phyloP scores from a whole-genome alignment of 1,139 yeast species.

The Sugiyamaella japonica region DNA sequence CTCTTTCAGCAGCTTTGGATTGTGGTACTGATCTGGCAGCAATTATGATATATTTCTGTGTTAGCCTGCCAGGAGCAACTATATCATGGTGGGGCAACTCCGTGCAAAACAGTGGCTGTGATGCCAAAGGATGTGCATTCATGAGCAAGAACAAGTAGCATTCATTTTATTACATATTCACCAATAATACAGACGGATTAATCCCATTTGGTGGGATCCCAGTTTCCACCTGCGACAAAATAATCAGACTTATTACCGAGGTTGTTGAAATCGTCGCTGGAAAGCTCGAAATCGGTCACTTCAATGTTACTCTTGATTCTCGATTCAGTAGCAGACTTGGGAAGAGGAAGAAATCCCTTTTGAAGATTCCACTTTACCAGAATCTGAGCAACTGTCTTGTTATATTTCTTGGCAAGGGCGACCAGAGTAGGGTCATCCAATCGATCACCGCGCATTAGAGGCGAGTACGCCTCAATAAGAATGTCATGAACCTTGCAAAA shows the following conservation, averaged over 20 bases:
- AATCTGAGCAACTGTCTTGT: constrained; percentile 46
- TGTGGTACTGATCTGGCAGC: constrained; percentile 48
- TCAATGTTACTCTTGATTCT: constrained; percentile 51
- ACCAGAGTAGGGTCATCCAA: constrained; percentile 34
- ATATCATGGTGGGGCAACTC: constrained; percentile 63
- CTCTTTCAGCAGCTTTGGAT: constrained; percentile 55
- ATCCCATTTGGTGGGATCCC: constrained; percentile 20
- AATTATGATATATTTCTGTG: constrained; percentile 53
- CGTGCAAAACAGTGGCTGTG: constrained; percentile 33
- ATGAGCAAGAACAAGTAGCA: neutral
- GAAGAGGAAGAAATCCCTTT: constrained; percentile 46
- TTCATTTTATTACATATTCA: neutral
- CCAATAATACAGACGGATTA: neutral
- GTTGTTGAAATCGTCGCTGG: constrained; percentile 30
- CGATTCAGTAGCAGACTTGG: constrained; percentile 71
- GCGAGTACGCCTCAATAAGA: constrained; percentile 67
- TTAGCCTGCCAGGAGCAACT: constrained; percentile 43
- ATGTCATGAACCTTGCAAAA: constrained; percentile 55
- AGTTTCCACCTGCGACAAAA: constrained; percentile 14
- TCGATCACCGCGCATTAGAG: constrained; percentile 64
- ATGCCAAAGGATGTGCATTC: constrained; percentile 13
- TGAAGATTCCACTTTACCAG: constrained; percentile 46
- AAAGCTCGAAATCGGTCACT: constrained; percentile 47
- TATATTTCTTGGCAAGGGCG: constrained; percentile 37
- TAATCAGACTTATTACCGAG: constrained; percentile 17